phyloP scores from a whole-genome alignment of 78 protist genomes.

The Mantamonas sphyraenae region DNA sequence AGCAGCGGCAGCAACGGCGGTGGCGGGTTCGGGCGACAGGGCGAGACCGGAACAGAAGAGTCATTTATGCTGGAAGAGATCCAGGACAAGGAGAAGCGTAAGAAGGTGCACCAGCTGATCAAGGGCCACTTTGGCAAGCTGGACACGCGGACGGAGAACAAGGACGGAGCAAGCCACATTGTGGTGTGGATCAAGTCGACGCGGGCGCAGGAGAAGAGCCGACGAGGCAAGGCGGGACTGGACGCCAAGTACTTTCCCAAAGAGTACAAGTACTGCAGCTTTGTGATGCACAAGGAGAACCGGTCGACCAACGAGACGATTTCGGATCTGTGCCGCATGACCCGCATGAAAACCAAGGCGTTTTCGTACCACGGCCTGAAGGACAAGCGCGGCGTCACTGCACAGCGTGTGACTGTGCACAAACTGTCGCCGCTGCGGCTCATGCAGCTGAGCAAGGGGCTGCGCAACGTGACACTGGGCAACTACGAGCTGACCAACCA shows the following conservation, averaged over 20 bases:
- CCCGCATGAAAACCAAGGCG: background rate
- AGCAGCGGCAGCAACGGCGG: background rate
- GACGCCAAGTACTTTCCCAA: no score
- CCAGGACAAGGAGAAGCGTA: background rate
- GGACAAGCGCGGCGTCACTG: conserved; percentile 42
- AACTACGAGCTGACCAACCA: background rate
- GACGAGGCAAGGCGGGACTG: background rate
- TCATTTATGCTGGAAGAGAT: background rate
- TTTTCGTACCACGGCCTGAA: conserved; percentile 30
- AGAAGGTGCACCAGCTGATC: background rate
- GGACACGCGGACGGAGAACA: background rate
- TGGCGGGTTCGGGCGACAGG: background rate
- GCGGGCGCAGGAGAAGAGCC: background rate
- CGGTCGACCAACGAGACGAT: no score
- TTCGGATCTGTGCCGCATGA: no score
- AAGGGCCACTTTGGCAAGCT: background rate
- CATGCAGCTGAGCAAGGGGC: background rate
- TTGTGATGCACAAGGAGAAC: no score
- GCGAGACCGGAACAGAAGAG: background rate
- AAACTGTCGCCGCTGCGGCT: background rate
- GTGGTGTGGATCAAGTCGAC: background rate
- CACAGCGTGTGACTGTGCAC: conserved; percentile 15
- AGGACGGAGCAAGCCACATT: background rate
- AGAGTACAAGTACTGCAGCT: no score
- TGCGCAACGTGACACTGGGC: conserved; percentile 9